Base-by-base conservation (phyloP, 192 early-diverging fungal species). In the Ramicandelaber brevisporus region DNA sequence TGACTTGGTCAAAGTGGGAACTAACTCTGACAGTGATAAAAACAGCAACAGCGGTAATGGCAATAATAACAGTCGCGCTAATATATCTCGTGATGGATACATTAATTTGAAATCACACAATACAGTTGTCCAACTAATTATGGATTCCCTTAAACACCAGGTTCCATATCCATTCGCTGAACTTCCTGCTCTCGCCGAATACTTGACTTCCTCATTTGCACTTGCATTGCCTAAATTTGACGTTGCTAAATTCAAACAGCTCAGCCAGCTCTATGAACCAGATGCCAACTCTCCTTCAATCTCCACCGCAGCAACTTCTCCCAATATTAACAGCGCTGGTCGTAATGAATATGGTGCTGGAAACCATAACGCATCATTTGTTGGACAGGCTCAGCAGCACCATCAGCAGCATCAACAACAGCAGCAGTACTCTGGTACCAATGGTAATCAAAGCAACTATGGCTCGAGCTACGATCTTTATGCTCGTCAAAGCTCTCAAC, bases 101-200 rank as follows among this genome's bases (percentile, higher is more conserved):
- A 68, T 86, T 41, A 86, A 86, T 42, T 80, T 86, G 50, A 69
- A 75, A 43, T 82, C 83, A 30, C 58, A 70, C 33, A 50, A 66
- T 32, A 64, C 63, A 10, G 41, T 61, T 5, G 51, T 63, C 0
- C 40, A 44, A 3, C 54, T 77, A 5, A 68, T 86, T 28, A 42
- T 48, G 26, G 79, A 84, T 33, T 50, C 82, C 26, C 61, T 63
- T 37, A 63, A 66, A 34, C 82, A 75, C 40, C 78, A 84, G 43
- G 41, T 69, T 6, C 59, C 68, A 20, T 84, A 79, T 21, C n/a
- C n/a, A n/a, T n/a, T n/a, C n/a, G n/a, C n/a, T n/a, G n/a, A n/a
- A n/a, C n/a, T n/a, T n/a, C n/a, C n/a, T n/a, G n/a, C n/a, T n/a
- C n/a, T n/a, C n/a, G n/a, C n/a, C n/a, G n/a, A n/a, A n/a, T n/a